These are phyloP conservation scores for Helotiales sp. DNA, from an alignment of 2,329 filamentous ascomycete genomes.

Conservation along the genomic window DNA sequence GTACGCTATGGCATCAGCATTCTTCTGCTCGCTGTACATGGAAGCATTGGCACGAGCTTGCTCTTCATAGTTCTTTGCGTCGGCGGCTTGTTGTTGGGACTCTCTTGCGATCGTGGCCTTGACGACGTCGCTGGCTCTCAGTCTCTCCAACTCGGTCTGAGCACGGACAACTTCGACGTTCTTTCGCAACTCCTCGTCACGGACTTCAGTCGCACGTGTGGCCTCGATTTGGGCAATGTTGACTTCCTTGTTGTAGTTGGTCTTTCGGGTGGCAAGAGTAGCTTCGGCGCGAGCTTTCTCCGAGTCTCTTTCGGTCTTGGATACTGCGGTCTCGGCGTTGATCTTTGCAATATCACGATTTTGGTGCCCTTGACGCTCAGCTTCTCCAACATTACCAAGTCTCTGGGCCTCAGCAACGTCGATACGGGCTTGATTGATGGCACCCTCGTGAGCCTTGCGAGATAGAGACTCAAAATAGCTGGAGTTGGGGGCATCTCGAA, in stretches of 20 bases:
- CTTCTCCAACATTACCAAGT: conserved; percentile 73
- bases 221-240: conserved; percentile 76
- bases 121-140: conserved; percentile 75
- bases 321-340: conserved; percentile 79
- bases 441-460: conserved; percentile 82
- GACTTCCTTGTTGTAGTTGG: conserved; percentile 70
- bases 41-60: conserved; percentile 57
- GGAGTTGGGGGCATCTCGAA: conserved; percentile 79
- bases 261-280: conserved; percentile 70
- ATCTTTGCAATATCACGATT: conserved; percentile 89
- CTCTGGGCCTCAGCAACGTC: conserved; percentile 66
- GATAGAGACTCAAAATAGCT: conserved; percentile 82
- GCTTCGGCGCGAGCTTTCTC: conserved; percentile 80
- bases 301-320: conserved; percentile 81
- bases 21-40: conserved; percentile 48
- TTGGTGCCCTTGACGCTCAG: conserved; percentile 74
- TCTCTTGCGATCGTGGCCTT: conserved; percentile 72
- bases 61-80: conserved; percentile 64
- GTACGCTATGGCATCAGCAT: conserved; percentile 52
- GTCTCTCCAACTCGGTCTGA: conserved; percentile 76
- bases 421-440: conserved; percentile 73
- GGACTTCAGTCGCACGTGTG: conserved; percentile 68
- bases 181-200: conserved; percentile 78
- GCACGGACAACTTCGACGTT: conserved; percentile 77
- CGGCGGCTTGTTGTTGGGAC: conserved; percentile 67